Conservation (phyloP, 805 yeast species). For the Saccharomycopsis selenospora region DNA sequence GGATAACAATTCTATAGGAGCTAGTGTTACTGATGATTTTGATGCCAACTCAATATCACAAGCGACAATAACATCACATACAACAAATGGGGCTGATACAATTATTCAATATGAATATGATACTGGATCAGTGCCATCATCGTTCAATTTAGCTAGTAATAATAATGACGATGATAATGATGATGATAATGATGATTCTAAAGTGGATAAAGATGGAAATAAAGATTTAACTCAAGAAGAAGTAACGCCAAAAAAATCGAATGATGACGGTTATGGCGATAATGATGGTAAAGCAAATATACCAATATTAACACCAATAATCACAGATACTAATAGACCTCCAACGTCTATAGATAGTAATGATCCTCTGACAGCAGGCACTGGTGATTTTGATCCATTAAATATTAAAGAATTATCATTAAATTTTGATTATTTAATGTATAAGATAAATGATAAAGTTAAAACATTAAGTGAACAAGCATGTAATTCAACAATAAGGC, state of each 20-base stretch:
- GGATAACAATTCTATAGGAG: constrained; percentile 3
- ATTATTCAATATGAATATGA: constrained; percentile 1
- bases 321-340: neutral
- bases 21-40: constrained; percentile 22
- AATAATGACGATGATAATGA: neutral
- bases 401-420: constrained; percentile 53
- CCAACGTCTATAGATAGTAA: neutral
- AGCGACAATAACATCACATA: constrained; percentile 11
- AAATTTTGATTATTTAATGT: constrained; percentile 57
- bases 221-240: neutral
- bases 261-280: neutral
- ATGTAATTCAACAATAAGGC: constrained; percentile 23
- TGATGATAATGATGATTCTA: neutral
- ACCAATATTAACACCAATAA: neutral
- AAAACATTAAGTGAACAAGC: constrained; percentile 41
- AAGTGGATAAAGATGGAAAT: neutral
- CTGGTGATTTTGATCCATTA: constrained; percentile 44
- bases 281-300: constrained; percentile 3
- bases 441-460: constrained; percentile 52
- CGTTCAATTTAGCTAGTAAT: too few species aligned
- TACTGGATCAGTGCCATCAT: too few species aligned
- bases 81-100: constrained; percentile 21
- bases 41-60: constrained; percentile 27
- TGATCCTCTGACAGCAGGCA: neutral
- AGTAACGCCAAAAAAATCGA: neutral